Percentiles rank a stretch among this genome's conserved stretches.
Conservation (phyloP, 2,329 filamentous ascomycete species). For the Colletotrichum sp. region DNA sequence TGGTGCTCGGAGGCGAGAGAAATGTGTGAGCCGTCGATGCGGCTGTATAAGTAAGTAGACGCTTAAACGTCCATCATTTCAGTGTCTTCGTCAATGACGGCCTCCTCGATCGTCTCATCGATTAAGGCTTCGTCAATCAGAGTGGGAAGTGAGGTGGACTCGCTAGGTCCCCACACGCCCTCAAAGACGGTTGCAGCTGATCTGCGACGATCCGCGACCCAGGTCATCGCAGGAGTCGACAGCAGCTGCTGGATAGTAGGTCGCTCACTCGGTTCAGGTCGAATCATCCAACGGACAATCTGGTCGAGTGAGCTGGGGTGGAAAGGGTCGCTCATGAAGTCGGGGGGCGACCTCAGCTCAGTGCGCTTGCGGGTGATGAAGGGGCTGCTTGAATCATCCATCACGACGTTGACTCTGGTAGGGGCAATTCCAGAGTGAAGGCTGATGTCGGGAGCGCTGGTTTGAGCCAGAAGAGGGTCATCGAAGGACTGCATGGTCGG, state of each 20-base stretch:
- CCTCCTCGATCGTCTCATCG: constrained; percentile 27
- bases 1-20: constrained; percentile 37
- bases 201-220: constrained; percentile 78
- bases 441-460: constrained; percentile 22
- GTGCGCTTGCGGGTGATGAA: constrained; percentile 42
- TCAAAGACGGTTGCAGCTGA: constrained; percentile 95
- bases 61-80: constrained; percentile 65
- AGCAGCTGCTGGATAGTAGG: constrained; percentile 79
- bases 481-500: constrained; percentile 20
- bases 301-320: constrained; percentile 80
- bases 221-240: constrained; percentile 74
- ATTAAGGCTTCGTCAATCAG: constrained; percentile 27
- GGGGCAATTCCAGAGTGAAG: constrained; percentile 39
- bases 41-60: constrained; percentile 20
- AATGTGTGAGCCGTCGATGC: constrained; percentile 8
- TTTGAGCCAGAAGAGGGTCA: constrained; percentile 13
- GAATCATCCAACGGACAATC: constrained; percentile 88
- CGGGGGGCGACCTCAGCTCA: constrained; percentile 69
- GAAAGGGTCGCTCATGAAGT: constrained; percentile 83
- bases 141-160: constrained; percentile 44
- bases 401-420: constrained; percentile 22
- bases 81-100: constrained; percentile 45
- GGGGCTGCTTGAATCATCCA: constrained; percentile 40
- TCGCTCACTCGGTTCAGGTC: constrained; percentile 73
- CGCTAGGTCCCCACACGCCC: constrained; percentile 90